A percentile compares a stretch with the other conserved stretches of the same genome.
phyloP scores from a whole-genome alignment of 768 basidiomycete genomes.

The Lactarius evosmus region DNA sequence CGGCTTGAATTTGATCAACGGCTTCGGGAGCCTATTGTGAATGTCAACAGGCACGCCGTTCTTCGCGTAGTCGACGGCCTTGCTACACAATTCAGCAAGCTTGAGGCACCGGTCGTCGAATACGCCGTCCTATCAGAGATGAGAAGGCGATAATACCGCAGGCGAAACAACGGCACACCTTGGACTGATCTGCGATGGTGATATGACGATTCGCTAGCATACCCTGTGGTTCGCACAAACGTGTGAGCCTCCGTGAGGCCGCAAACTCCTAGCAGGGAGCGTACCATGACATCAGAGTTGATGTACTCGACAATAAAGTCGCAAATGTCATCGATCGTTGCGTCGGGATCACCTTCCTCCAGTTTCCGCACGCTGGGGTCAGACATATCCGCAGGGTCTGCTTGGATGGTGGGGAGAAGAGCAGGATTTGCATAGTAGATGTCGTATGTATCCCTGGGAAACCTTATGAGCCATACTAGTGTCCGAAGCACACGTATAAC shows the following conservation, averaged over 20 bases:
- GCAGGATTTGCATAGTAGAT: conserved; percentile 50
- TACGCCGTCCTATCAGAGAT: conserved; percentile 50
- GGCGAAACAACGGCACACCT: conserved; percentile 38
- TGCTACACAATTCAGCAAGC: conserved; percentile 47
- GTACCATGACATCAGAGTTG: conserved; percentile 72
- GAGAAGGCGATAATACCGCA: neutral
- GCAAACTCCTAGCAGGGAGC: conserved; percentile 25
- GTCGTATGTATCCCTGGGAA: conserved; percentile 58
- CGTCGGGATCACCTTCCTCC: conserved; percentile 38
- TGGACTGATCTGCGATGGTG: conserved; percentile 74
- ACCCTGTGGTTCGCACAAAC: conserved; percentile 46
- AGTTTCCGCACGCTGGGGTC: conserved; percentile 30
- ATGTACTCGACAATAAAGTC: conserved; percentile 83
- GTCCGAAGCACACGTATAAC: neutral
- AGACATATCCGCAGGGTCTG: conserved; percentile 62
- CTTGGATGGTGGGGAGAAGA: conserved; percentile 51
- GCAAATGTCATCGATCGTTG: conserved; percentile 66
- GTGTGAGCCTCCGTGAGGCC: too few species aligned
- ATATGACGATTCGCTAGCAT: conserved; percentile 68
- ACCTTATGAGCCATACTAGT: conserved; percentile 10
- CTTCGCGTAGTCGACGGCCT: conserved; percentile 81
- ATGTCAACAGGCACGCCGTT: conserved; percentile 64
- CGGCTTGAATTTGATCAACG: conserved; percentile 1
- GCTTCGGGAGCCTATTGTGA: conserved; percentile 25
- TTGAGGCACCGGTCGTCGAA: conserved; percentile 51